These are phyloP conservation scores for Neltuma alba DNA, from an alignment of 306 rosid species.

Conservation along the genomic window DNA sequence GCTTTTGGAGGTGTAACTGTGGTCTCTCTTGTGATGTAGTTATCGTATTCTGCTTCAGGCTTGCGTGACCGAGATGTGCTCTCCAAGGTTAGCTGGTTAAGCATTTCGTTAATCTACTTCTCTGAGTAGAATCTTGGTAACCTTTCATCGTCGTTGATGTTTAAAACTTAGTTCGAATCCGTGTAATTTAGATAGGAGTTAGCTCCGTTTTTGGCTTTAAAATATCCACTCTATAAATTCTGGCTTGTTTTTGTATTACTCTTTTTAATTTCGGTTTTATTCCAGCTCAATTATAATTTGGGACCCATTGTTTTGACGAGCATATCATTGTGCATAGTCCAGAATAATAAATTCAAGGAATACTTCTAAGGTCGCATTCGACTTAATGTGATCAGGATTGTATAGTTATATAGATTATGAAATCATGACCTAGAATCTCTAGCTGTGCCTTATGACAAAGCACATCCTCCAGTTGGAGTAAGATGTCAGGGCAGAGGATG, in stretches of 20 bases:
- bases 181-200: neutral
- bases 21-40: conserved; percentile 49
- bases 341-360: neutral
- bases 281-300: neutral
- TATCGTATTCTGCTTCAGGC: conserved; percentile 79
- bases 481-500: conserved; percentile 2
- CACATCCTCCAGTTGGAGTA: neutral
- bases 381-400: neutral
- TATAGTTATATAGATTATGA: conserved; percentile 10
- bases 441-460: conserved; percentile 2
- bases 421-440: conserved; percentile 22
- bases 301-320: conserved; percentile 17
- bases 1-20: conserved; percentile 9
- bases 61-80: conserved; percentile 84
- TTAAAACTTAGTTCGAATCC: neutral
- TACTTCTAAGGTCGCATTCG: neutral
- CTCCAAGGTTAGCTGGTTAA: conserved; percentile 78
- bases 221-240: neutral
- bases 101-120: conserved; percentile 30
- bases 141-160: neutral
- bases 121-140: neutral
- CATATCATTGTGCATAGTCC: neutral
- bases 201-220: neutral
- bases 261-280: conserved; percentile 6
- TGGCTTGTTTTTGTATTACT: neutral